Percentiles rank a stretch among this genome's conserved stretches.
Conservation (phyloP, 1,139 yeast genomes). For the Yamadazyma triangularis region DNA sequence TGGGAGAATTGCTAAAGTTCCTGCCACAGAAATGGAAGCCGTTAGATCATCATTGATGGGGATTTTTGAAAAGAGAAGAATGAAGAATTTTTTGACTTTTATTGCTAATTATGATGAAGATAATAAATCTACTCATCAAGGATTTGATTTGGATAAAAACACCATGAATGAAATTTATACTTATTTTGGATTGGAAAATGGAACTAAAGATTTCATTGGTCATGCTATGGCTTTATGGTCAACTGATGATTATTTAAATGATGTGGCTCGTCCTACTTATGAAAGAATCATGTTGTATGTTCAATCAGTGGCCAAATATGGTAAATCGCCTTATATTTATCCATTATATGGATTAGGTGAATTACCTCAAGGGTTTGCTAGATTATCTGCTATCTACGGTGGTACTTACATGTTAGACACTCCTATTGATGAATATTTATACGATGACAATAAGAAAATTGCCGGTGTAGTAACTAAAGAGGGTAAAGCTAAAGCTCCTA, state of each 20-base stretch:
- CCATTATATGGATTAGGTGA: constrained; percentile 98
- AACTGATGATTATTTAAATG: constrained; percentile 81
- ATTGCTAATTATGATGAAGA: constrained; percentile 81
- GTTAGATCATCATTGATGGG: constrained; percentile 92
- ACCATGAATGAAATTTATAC: constrained; percentile 91
- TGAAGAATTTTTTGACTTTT: constrained; percentile 87
- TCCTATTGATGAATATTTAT: constrained; percentile 85
- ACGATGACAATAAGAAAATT: constrained; percentile 62
- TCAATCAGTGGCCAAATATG: constrained; percentile 89
- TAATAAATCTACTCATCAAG: constrained; percentile 77
- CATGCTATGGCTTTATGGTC: constrained; percentile 99
- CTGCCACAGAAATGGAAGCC: constrained; percentile 89
- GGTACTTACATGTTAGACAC: constrained; percentile 98
- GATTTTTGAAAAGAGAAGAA: constrained; percentile 90
- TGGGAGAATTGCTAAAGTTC: constrained; percentile 92
- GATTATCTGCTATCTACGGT: constrained; percentile 95
- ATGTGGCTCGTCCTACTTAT: constrained; percentile 90
- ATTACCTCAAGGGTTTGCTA: constrained; percentile 96
- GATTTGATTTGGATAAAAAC: constrained; percentile 76
- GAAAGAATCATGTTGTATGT: constrained; percentile 83
- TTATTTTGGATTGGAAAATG: constrained; percentile 87
- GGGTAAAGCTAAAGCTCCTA: constrained; percentile 87
- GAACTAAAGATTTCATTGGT: constrained; percentile 94
- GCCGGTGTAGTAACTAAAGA: constrained; percentile 87
- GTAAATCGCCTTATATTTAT: constrained; percentile 93